phyloP scores from a whole-genome alignment of 768 basidiomycete species.

The Kwoniella bestiolae region DNA sequence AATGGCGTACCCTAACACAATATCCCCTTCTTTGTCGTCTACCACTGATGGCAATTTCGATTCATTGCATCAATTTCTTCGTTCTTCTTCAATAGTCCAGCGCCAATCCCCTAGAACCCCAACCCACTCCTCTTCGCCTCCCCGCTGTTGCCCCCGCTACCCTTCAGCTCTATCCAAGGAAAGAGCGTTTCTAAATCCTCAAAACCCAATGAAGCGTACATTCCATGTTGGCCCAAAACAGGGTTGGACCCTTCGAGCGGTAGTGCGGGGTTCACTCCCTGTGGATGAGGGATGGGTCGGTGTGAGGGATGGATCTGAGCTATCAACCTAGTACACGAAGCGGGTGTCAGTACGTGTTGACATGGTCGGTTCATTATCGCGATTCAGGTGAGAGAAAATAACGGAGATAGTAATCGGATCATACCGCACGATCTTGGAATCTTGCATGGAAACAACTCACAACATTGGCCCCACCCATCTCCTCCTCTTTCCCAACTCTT shows the following conservation, averaged over 20 bases:
- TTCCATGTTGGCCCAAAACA: conserved; percentile 50
- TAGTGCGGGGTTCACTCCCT: conserved; percentile 18
- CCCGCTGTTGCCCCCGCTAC: conserved; percentile 38
- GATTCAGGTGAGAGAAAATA: too few relatives aligned
- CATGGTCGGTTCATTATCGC: too few relatives aligned
- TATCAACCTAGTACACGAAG: conserved; percentile 33
- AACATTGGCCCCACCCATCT: conserved; percentile 56
- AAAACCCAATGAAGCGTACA: conserved; percentile 52
- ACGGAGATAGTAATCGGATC: too few relatives aligned
- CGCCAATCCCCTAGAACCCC: conserved; percentile 12
- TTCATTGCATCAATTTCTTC: too few relatives aligned
- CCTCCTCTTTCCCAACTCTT: conserved; percentile 22
- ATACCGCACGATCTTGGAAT: too few relatives aligned
- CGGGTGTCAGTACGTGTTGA: neutral
- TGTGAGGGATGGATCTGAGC: conserved; percentile 49
- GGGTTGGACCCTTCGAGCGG: conserved; percentile 40
- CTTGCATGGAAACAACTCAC: conserved; percentile 39
- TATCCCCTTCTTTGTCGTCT: too few relatives aligned
- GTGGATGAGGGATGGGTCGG: conserved; percentile 31
- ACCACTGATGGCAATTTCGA: too few relatives aligned
- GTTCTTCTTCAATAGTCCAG: neutral
- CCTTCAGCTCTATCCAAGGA: conserved; percentile 48
- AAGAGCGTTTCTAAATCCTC: conserved; percentile 48
- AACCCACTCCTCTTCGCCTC: conserved; percentile 37
- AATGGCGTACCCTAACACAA: too few relatives aligned